phyloP scores from a whole-genome alignment of 179 eudicot genomes.

The Silene vulgaris region DNA sequence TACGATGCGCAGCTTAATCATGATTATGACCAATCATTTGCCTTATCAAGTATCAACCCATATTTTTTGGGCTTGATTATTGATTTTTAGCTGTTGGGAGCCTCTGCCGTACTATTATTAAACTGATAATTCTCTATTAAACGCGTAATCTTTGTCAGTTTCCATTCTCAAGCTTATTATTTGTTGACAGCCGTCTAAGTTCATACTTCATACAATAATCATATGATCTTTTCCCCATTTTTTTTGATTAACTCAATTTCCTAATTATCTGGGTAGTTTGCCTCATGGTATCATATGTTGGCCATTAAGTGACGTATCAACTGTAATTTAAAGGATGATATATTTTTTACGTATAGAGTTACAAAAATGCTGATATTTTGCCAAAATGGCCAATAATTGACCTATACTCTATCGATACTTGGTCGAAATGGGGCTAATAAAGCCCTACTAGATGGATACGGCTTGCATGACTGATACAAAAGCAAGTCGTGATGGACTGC shows the following conservation, averaged over 20 bases:
- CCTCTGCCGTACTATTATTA: constrained; percentile 26
- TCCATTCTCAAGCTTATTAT: constrained; percentile 14
- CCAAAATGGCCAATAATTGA: not conserved
- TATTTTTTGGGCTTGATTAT: constrained; percentile 13
- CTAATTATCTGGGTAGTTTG: not conserved
- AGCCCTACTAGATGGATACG: too few species aligned
- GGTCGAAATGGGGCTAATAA: not conserved
- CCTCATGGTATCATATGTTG: too few species aligned
- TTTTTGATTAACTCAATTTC: too few species aligned
- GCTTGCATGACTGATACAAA: too few species aligned
- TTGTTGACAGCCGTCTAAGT: not conserved
- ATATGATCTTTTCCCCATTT: not conserved
- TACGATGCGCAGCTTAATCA: constrained; percentile 14
- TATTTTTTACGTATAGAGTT: not conserved
- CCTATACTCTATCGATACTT: not conserved
- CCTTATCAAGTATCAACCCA: constrained; percentile 22
- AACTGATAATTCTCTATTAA: constrained; percentile 11
- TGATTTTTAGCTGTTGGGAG: constrained; percentile 5
- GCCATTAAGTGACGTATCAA: too few species aligned
- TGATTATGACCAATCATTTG: constrained; percentile 12
- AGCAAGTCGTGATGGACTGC: too few species aligned
- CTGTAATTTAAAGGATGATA: too few species aligned
- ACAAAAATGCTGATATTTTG: not conserved
- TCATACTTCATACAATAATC: not conserved
- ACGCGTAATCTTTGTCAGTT: constrained; percentile 27